Percentiles rank a stretch among this genome's conserved stretches.
phyloP scores from a whole-genome alignment of 352 stramenopile species.

The Blastocystis sp. region DNA sequence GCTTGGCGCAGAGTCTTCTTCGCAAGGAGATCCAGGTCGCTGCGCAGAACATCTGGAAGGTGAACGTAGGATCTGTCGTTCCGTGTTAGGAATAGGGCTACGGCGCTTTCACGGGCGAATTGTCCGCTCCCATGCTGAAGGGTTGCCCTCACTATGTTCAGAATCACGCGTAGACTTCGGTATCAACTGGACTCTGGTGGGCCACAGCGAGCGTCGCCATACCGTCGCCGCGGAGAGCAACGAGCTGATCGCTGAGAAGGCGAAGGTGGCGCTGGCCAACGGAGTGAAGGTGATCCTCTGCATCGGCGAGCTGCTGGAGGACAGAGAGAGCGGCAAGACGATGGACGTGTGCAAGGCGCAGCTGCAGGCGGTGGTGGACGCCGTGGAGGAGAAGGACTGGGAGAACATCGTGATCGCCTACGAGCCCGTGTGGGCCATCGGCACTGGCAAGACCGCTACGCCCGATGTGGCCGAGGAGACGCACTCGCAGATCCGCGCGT shows the following conservation, averaged over 20 bases:
- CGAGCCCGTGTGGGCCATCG: too few species aligned
- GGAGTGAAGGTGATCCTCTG: constrained; percentile 88
- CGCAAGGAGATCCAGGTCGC: constrained; percentile 76
- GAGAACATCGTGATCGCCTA: constrained; percentile 83
- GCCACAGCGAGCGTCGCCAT: constrained; percentile 86
- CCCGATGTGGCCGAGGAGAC: constrained; percentile 84
- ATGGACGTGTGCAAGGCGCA: constrained; percentile 88
- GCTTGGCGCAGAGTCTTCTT: constrained; percentile 75
- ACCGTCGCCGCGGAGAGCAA: constrained; percentile 80
- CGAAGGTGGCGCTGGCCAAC: constrained; percentile 78
- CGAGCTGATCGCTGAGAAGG: constrained; percentile 83
- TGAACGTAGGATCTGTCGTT: constrained; percentile 45
- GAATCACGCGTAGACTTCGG: constrained; percentile 72
- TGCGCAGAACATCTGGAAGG: constrained; percentile 80
- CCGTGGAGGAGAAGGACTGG: constrained; percentile 82
- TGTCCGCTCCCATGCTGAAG: constrained; percentile 81
- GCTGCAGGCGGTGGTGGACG: too few species aligned
- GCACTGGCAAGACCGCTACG: constrained; percentile 83
- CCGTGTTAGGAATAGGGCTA: constrained; percentile 73
- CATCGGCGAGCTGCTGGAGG: constrained; percentile 86
- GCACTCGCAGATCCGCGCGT: constrained; percentile 76
- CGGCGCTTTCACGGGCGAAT: constrained; percentile 86
- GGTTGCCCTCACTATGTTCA: constrained; percentile 70
- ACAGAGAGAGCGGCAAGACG: constrained; percentile 83
- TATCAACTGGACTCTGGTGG: constrained; percentile 78